These are phyloP conservation scores for Boletus tylopilopsis DNA, from an alignment of 768 basidiomycete species.

Conservation along the genomic window DNA sequence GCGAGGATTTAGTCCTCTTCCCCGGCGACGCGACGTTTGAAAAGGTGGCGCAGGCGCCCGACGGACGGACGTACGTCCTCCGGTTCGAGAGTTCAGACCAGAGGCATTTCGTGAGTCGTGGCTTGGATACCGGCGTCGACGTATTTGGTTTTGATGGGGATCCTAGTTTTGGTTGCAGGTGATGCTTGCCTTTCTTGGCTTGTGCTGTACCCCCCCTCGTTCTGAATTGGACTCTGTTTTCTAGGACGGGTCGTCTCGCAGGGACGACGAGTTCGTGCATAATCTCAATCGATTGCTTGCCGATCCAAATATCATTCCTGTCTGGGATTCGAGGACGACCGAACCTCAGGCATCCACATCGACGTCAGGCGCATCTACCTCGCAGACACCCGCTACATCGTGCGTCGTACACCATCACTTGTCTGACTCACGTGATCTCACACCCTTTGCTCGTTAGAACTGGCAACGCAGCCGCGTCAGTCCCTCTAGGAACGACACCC, in stretches of 20 bases:
- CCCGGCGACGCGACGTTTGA: conserved; percentile 81
- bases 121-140: not conserved
- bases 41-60: conserved; percentile 62
- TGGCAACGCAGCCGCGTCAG: conserved; percentile 2
- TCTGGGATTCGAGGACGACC: conserved; percentile 47
- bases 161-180: conserved; percentile 90
- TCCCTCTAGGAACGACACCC: conserved; percentile 36
- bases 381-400: conserved; percentile 31
- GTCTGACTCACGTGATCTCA: not conserved
- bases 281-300: conserved; percentile 70
- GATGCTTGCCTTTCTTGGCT: conserved; percentile 4
- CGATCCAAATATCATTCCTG: conserved; percentile 58
- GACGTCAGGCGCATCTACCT: conserved; percentile 28
- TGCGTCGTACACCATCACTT: conserved; percentile 9
- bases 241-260: conserved; percentile 62
- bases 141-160: not conserved
- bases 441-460: conserved; percentile 3
- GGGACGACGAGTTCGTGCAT: conserved; percentile 69
- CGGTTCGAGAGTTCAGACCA: conserved; percentile 90
- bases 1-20: conserved; percentile 86
- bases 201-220: conserved; percentile 1
- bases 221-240: not conserved
- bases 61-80: conserved; percentile 79
- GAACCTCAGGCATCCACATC: conserved; percentile 49
- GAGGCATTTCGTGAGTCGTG: conserved; percentile 78